phyloP scores from a whole-genome alignment of 2,329 filamentous ascomycete species.

The Cercospora beticola region DNA sequence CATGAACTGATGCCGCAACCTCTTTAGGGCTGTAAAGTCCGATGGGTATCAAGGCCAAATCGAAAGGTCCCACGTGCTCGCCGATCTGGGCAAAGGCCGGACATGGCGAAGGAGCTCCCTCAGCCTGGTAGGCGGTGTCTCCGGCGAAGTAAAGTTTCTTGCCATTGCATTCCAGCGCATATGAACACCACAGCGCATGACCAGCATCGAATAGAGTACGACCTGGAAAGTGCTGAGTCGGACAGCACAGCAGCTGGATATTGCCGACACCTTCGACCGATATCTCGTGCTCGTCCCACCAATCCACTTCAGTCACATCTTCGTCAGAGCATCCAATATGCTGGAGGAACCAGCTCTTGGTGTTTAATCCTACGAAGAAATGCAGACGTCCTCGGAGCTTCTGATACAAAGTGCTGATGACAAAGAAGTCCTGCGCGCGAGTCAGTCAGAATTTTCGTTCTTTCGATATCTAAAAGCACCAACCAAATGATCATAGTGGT shows the following conservation, averaged over 20 bases:
- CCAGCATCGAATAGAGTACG: slow-evolving; percentile 44
- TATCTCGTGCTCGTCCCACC: slow-evolving; percentile 50
- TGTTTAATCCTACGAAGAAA: slow-evolving; percentile 46
- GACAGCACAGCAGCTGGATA: slow-evolving; percentile 48
- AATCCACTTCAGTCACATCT: slow-evolving; percentile 51
- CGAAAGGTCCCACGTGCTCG: slow-evolving; percentile 48
- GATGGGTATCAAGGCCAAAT: slow-evolving; percentile 52
- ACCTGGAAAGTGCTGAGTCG: slow-evolving; percentile 50
- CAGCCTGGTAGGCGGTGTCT: slow-evolving; percentile 51
- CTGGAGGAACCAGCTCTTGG: slow-evolving; percentile 41
- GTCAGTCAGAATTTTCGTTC: slow-evolving; percentile 49
- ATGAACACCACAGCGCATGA: slow-evolving; percentile 51
- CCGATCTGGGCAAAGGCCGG: slow-evolving; percentile 52
- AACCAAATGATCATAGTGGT: slow-evolving; percentile 58
- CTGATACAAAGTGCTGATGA: slow-evolving; percentile 45
- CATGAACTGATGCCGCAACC: slow-evolving; percentile 49
- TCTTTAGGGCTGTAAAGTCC: slow-evolving; percentile 49
- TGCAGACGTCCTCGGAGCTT: slow-evolving; percentile 41
- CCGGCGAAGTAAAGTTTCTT: slow-evolving; percentile 51
- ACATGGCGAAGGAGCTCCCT: slow-evolving; percentile 44
- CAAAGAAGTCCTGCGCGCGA: slow-evolving; percentile 51
- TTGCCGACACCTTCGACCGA: slow-evolving; percentile 38
- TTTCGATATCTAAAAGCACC: slow-evolving; percentile 43
- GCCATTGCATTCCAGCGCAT: slow-evolving; percentile 39
- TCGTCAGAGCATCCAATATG: slow-evolving; percentile 42